Percentiles rank a stretch among this genome's conserved stretches.
phyloP scores from a whole-genome alignment of 2,329 filamentous ascomycete genomes.

The Sporothrix mexicana region DNA sequence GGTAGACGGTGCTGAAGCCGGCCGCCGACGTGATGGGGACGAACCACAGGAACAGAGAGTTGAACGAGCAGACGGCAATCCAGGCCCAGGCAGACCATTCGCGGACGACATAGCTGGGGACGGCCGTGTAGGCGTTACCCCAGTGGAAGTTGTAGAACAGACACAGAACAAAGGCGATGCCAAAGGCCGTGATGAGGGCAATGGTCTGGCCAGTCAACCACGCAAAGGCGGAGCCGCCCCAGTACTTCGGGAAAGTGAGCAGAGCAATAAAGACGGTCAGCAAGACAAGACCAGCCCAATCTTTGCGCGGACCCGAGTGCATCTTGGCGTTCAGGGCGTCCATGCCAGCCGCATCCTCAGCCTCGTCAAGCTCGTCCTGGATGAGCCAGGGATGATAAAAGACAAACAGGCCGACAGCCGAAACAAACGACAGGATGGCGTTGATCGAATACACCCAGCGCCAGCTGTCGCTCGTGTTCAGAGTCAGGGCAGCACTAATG shows the following conservation, averaged over 20 bases:
- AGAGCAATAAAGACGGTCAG: background rate
- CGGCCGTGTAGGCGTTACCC: background rate
- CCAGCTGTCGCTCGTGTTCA: background rate
- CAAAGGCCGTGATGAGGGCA: background rate
- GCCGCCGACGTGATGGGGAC: background rate
- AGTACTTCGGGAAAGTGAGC: background rate
- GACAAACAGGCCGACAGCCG: background rate
- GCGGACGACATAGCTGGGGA: background rate
- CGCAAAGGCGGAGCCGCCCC: background rate
- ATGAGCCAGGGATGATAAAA: background rate
- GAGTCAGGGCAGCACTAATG: background rate
- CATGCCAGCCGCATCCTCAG: background rate
- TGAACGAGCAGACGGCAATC: background rate
- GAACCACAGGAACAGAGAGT: background rate
- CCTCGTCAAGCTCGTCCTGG: background rate
- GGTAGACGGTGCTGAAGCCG: background rate
- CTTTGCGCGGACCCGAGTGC: background rate
- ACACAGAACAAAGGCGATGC: background rate
- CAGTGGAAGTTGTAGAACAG: background rate
- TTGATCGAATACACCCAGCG: constrained; percentile 19
- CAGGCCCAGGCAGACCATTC: constrained; percentile 3
- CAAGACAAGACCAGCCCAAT: background rate
- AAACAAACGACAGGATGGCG: background rate
- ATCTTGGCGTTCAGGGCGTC: background rate
- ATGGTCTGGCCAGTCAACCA: background rate